Percentiles rank a stretch among this genome's conserved stretches.
Evolutionary conservation across 2,329 filamentous ascomycete species (phyloP).

Genomic region (Fusarium humuli): DNA sequence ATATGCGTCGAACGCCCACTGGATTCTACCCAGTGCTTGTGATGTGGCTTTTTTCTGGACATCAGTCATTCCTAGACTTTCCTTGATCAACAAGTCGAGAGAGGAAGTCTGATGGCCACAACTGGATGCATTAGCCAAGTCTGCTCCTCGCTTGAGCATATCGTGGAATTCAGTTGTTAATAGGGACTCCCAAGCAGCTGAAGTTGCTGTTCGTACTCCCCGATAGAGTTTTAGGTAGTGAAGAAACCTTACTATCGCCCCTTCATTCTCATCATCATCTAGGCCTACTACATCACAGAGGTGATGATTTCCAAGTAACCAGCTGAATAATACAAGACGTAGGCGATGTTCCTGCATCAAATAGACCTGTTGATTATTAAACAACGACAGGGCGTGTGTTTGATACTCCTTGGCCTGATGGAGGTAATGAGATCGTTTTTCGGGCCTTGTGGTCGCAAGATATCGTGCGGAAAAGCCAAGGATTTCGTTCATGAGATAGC

Average conservation of each 20-base stretch:
- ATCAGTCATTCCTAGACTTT: neutral
- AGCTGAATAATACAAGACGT: neutral
- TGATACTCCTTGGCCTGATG: neutral
- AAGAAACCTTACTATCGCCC: neutral
- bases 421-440: neutral
- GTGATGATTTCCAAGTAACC: neutral
- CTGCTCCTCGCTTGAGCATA: neutral
- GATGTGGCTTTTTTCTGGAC: neutral
- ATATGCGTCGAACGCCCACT: neutral
- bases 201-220: neutral
- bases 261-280: neutral
- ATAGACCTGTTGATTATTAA: neutral
- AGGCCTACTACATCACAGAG: neutral
- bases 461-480: neutral
- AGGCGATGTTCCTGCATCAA: neutral
- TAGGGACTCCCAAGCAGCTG: neutral
- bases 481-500: neutral
- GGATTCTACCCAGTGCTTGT: neutral
- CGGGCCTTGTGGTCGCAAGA: neutral
- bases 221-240: neutral
- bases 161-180: neutral
- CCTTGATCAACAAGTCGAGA: neutral
- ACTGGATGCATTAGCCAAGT: neutral
- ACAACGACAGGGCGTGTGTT: neutral
- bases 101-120: neutral